Conservation (phyloP, 805 yeast genomes). For the Lipomyces kockii region DNA sequence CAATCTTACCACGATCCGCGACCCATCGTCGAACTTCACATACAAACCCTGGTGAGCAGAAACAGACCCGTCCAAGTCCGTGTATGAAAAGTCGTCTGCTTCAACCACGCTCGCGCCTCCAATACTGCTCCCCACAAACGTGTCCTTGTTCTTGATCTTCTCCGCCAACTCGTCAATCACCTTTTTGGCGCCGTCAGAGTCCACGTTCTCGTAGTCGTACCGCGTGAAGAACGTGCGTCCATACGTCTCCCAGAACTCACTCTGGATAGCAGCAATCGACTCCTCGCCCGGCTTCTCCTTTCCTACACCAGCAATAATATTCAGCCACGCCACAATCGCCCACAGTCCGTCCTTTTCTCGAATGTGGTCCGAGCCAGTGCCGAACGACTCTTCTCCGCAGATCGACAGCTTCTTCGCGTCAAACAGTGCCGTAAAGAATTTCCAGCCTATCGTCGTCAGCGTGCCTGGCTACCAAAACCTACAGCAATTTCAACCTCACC, state of each 20-base stretch:
- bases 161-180: conserved; percentile 61
- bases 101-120: conserved; percentile 64
- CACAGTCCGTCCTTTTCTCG: conserved; percentile 98
- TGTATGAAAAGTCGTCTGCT: conserved; percentile 88
- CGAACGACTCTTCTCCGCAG: conserved; percentile 98
- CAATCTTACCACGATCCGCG: conserved; percentile 84
- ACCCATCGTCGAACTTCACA: conserved; percentile 78
- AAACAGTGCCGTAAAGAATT: conserved; percentile 92
- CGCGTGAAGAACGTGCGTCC: conserved; percentile 98
- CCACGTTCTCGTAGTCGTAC: conserved; percentile 88
- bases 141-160: conserved; percentile 47
- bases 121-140: conserved; percentile 59
- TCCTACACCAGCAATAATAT: conserved; percentile 85
- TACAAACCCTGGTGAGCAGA: conserved; percentile 86
- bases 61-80: conserved; percentile 92
- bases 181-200: conserved; percentile 71
- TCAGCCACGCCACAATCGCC: conserved; percentile 98
- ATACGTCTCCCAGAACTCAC: conserved; percentile 84
- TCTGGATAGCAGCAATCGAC: conserved; percentile 78
- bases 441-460: conserved; percentile 58
- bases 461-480: neutral
- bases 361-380: conserved; percentile 96
- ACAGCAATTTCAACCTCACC: conserved; percentile 51
- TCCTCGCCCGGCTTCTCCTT: conserved; percentile 62
- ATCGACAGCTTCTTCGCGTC: conserved; percentile 92